These are phyloP conservation scores for Glomus cerebriforme DNA, from an alignment of 192 early-diverging fungal genomes.

Conservation along the genomic window DNA sequence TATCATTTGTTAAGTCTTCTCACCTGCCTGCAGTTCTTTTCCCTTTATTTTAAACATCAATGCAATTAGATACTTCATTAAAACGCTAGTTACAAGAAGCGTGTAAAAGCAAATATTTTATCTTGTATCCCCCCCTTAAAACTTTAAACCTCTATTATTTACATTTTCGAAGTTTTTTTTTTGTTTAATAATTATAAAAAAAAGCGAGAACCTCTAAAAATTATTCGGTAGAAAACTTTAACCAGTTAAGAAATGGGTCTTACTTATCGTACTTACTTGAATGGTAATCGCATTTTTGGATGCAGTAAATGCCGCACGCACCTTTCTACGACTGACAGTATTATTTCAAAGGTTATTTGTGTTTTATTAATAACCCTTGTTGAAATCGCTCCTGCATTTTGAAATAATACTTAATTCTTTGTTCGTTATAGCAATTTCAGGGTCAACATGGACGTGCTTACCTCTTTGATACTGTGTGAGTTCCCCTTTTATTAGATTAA, in stretches of 20 bases:
- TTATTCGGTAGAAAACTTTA: not conserved
- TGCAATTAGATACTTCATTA: not conserved
- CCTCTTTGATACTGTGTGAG: conserved; percentile 64
- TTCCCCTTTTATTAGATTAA: not conserved
- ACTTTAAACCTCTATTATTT: not conserved
- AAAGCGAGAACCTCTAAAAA: not conserved
- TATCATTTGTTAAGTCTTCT: not conserved
- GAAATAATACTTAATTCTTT: not conserved
- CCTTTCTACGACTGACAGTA: conserved; percentile 48
- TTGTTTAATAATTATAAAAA: not conserved
- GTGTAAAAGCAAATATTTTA: not conserved
- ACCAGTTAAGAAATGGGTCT: conserved; percentile 45
- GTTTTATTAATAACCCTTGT: not conserved
- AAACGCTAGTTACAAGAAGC: not conserved
- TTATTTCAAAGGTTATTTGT: conserved; percentile 54
- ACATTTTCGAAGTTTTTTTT: not conserved
- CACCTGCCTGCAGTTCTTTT: not conserved
- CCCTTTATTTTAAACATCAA: not conserved
- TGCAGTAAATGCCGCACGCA: conserved; percentile 55
- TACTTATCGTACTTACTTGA: conserved; percentile 50
- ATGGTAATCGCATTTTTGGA: conserved; percentile 46
- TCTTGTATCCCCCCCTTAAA: not conserved
- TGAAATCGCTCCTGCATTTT: not conserved
- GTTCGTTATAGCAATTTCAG: conserved; percentile 51
- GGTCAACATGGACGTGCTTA: conserved; percentile 68